Percentiles rank a stretch among this genome's conserved stretches.
Conservation (phyloP, 1,284 basidiomycete species). For the Sphagnurus paluster region DNA sequence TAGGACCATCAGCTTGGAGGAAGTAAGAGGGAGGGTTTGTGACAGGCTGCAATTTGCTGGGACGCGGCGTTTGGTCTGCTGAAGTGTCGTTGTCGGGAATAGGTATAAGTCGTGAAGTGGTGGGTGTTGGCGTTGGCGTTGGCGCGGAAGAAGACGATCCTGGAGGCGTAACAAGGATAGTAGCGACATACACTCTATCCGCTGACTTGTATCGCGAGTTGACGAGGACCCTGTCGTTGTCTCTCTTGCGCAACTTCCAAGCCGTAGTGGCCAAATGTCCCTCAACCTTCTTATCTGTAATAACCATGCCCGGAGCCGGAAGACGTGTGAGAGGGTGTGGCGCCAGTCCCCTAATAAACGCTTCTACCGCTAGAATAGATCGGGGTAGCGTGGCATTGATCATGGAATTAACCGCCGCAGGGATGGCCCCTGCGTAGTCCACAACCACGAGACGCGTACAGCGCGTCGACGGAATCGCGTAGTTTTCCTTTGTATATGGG, state of each 20-base stretch:
- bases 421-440: constrained; percentile 88
- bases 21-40: constrained; percentile 9
- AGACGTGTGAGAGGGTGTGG: constrained; percentile 67
- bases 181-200: constrained; percentile 48
- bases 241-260: constrained; percentile 62
- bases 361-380: constrained; percentile 70
- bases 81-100: not conserved
- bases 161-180: constrained; percentile 37
- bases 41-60: constrained; percentile 20
- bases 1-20: constrained; percentile 1
- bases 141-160: constrained; percentile 16
- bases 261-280: constrained; percentile 31
- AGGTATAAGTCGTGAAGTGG: no score
- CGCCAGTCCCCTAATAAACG: constrained; percentile 61
- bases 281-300: constrained; percentile 52
- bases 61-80: constrained; percentile 21
- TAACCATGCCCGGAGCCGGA: constrained; percentile 59
- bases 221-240: constrained; percentile 55
- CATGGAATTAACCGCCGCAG: constrained; percentile 84
- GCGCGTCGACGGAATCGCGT: constrained; percentile 91
- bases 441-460: constrained; percentile 88
- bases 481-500: constrained; percentile 94
- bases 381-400: constrained; percentile 79
- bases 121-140: constrained; percentile 10
- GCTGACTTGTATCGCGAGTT: constrained; percentile 49